Percentiles rank a stretch among this genome's conserved stretches.
Conservation (phyloP, 768 basidiomycete genomes). For the Cystobasidium ongulense region DNA sequence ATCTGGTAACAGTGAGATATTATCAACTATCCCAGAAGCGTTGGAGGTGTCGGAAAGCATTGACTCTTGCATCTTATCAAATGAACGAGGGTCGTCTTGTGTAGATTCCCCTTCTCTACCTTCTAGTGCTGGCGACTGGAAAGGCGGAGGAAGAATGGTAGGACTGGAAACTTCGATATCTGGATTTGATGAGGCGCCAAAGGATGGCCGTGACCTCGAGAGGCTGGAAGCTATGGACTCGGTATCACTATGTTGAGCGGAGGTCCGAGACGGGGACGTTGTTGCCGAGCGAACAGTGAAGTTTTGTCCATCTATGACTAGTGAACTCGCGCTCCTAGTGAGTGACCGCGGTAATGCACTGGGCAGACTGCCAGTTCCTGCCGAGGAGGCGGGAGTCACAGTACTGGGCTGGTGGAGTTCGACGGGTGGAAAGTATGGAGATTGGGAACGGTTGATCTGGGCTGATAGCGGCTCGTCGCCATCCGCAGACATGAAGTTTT, state of each 20-base stretch:
- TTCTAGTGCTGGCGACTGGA: background rate
- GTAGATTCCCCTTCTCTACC: background rate
- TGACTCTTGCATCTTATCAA: slow-evolving; percentile 28
- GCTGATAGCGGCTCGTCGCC: background rate
- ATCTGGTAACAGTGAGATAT: slow-evolving; percentile 59
- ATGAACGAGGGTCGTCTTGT: slow-evolving; percentile 16
- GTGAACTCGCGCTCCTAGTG: background rate
- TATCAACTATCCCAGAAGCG: slow-evolving; percentile 36
- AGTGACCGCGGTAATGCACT: background rate
- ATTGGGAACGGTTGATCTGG: background rate
- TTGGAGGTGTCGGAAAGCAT: slow-evolving; percentile 5
- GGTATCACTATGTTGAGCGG: background rate
- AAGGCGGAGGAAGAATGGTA: background rate
- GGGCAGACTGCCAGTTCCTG: background rate
- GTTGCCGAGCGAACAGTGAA: background rate
- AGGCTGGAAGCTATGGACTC: background rate
- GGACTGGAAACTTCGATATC: background rate
- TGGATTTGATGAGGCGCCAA: background rate
- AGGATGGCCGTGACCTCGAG: background rate
- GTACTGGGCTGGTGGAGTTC: background rate
- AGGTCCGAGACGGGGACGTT: background rate
- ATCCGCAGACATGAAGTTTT: slow-evolving; percentile 4
- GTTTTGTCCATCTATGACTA: background rate
- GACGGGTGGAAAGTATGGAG: background rate
- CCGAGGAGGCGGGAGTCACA: background rate